Evolutionary conservation across 345 rosid genomes (phyloP).

Genomic region (Streptanthus diversifolius): DNA sequence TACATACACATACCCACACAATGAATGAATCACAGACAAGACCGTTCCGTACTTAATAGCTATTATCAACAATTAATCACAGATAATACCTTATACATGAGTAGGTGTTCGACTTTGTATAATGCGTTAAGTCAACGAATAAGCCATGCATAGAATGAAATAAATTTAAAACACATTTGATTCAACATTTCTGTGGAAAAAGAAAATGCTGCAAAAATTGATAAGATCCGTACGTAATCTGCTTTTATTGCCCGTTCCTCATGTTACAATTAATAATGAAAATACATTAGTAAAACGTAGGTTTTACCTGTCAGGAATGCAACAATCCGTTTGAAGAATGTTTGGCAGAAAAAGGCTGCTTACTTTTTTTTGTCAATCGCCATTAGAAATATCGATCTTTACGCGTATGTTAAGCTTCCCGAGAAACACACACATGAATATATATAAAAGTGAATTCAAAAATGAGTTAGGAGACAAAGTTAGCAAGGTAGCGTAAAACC

Average conservation of each 20-base stretch:
- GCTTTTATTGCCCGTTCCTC: background rate
- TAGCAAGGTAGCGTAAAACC: constrained; percentile 35
- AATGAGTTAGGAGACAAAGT: constrained; percentile 30
- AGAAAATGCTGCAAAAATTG: background rate
- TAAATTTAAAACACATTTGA: background rate
- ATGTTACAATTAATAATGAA: background rate
- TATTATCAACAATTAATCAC: background rate
- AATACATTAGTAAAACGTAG: background rate
- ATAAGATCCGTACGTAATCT: background rate
- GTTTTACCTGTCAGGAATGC: constrained; percentile 13
- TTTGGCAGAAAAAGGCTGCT: constrained; percentile 24
- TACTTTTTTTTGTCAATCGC: constrained; percentile 17
- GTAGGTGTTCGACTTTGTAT: background rate
- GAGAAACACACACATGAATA: constrained; percentile 18
- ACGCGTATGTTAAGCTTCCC: constrained; percentile 27
- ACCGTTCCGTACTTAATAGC: constrained; percentile 8
- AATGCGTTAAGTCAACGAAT: background rate
- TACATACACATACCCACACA: constrained; percentile 8
- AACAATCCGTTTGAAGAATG: constrained; percentile 29
- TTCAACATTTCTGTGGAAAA: background rate
- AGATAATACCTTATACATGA: background rate
- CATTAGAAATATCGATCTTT: background rate
- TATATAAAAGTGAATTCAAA: background rate
- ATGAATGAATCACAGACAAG: constrained; percentile 19
- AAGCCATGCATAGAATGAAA: background rate